Evolutionary conservation across 108 stramenopile species (phyloP).

Genomic region (Seminavis robusta): DNA sequence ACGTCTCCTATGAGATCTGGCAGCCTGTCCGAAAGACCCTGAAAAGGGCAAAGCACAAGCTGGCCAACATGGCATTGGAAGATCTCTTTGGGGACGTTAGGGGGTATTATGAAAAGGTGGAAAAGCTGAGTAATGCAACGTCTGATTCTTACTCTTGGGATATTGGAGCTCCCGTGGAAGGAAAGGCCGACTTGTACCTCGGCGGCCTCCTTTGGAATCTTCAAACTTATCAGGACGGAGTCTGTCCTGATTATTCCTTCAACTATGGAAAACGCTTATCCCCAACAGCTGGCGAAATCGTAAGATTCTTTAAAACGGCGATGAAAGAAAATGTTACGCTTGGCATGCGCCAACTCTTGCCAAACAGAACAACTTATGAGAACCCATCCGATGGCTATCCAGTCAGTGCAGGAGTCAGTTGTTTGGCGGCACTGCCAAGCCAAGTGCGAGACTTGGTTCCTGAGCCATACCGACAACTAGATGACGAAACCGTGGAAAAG

Average conservation of each 20-base stretch:
- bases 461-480: constrained; percentile 60
- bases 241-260: constrained; percentile 66
- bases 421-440: constrained; percentile 75
- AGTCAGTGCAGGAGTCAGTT: constrained; percentile 58
- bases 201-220: constrained; percentile 84
- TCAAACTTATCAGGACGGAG: constrained; percentile 76
- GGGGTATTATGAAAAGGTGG: background rate
- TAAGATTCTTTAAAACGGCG: constrained; percentile 28
- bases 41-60: constrained; percentile 34
- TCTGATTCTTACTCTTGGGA: background rate
- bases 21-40: constrained; percentile 2
- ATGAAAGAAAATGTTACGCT: constrained; percentile 19
- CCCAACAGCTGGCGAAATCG: constrained; percentile 46
- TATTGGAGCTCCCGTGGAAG: constrained; percentile 1
- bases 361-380: too few species aligned
- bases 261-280: constrained; percentile 67
- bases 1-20: constrained; percentile 9
- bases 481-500: constrained; percentile 50
- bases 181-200: constrained; percentile 63
- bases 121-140: too few species aligned
- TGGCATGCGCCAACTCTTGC: constrained; percentile 16
- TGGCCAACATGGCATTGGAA: constrained; percentile 61
- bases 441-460: constrained; percentile 58
- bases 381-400: constrained; percentile 31
- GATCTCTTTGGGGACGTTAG: constrained; percentile 34